Evolutionary conservation across 2,329 filamentous ascomycete species (phyloP).

Genomic region (Fusarium foetens): DNA sequence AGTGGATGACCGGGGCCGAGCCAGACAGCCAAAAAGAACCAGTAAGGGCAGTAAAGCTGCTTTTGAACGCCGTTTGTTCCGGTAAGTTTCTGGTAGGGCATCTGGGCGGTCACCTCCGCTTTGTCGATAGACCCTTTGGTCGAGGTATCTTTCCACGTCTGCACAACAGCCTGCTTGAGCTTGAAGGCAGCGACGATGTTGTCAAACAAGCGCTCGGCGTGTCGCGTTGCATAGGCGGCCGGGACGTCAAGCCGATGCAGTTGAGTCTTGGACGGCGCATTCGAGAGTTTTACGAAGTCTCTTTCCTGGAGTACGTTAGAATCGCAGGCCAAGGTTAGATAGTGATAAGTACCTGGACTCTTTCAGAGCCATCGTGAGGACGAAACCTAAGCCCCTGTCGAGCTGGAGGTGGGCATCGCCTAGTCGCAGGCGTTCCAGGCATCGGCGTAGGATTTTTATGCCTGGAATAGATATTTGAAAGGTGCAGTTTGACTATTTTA

Average conservation of each 20-base stretch:
- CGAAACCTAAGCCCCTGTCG: fast-evolving
- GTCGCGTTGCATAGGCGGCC: too few species aligned
- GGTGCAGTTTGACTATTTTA: too few species aligned
- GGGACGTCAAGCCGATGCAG: fast-evolving
- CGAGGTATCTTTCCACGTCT: too few species aligned
- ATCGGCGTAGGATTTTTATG: fast-evolving
- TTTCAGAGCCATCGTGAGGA: not conserved
- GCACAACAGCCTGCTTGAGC: not conserved
- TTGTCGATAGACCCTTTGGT: fast-evolving
- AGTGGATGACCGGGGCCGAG: fast-evolving
- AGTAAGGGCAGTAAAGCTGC: fast-evolving
- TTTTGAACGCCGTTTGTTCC: fast-evolving
- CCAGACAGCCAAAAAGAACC: not conserved
- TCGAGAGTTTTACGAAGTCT: fast-evolving
- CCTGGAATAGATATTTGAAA: fast-evolving
- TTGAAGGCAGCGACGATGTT: not conserved
- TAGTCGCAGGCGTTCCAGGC: fast-evolving
- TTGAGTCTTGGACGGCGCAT: fast-evolving
- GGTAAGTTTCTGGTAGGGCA: not conserved
- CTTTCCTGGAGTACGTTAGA: not conserved
- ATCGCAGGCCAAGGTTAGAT: not conserved
- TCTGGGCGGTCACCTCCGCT: not conserved
- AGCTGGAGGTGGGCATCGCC: fast-evolving
- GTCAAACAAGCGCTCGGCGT: not conserved
- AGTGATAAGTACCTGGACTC: not conserved